These are phyloP conservation scores for Globisporangium mamillatum DNA, from an alignment of 352 stramenopile species.

Conservation along the genomic window DNA sequence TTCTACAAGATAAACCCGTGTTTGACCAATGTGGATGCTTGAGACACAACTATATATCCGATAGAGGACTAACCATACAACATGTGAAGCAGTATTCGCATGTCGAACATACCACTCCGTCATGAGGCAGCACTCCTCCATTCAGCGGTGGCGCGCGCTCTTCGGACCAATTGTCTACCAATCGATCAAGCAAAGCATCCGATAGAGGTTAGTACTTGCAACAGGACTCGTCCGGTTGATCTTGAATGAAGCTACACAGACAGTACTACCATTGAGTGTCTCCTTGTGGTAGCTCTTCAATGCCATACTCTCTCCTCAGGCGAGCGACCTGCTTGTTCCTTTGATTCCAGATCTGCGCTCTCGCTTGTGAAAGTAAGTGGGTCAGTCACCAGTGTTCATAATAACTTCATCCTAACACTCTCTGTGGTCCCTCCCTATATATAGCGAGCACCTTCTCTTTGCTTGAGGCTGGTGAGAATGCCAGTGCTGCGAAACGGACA, in stretches of 20 bases:
- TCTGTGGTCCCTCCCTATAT: background rate
- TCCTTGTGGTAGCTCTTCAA: slow-evolving; percentile 81
- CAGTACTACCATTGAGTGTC: slow-evolving; percentile 55
- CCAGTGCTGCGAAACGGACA: slow-evolving; percentile 3
- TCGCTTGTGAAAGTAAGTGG: slow-evolving; percentile 1
- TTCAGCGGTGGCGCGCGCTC: slow-evolving; percentile 60
- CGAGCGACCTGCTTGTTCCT: slow-evolving; percentile 12
- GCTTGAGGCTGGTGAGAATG: background rate
- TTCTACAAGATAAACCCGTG: slow-evolving; percentile 31
- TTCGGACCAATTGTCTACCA: slow-evolving; percentile 82
- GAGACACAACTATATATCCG: background rate
- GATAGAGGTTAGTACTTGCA: background rate
- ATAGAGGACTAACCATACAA: too few species aligned
- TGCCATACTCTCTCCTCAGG: slow-evolving; percentile 26
- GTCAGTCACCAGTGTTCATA: background rate
- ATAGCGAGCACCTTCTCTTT: background rate
- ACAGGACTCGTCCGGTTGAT: background rate
- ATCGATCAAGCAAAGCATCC: background rate
- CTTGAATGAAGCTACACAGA: background rate
- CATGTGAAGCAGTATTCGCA: background rate
- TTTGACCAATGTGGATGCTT: background rate
- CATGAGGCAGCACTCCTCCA: slow-evolving; percentile 59
- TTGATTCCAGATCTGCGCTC: background rate
- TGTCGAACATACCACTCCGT: slow-evolving; percentile 41
- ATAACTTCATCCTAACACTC: background rate